Evolutionary conservation across 495 filamentous ascomycete genomes (phyloP).

Genomic region (Elasticomyces elasticus): DNA sequence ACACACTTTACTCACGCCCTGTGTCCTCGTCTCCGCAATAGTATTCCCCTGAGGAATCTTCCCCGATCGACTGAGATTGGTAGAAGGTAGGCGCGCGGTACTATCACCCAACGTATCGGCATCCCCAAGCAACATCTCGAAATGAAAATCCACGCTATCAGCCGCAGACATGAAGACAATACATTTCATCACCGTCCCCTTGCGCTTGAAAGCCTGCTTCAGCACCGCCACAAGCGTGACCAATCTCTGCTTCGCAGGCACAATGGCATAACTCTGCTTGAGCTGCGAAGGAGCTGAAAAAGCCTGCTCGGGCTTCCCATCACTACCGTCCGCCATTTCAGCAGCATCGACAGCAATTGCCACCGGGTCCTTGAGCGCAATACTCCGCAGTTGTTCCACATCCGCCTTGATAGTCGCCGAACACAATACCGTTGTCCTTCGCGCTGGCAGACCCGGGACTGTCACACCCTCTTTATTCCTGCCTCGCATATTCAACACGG

Average conservation of each 20-base stretch:
- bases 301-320: conserved; percentile 39
- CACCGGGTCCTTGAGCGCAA: conserved; percentile 84
- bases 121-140: conserved; percentile 63
- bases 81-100: background rate
- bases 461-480: conserved; percentile 28
- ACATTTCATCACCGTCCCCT: conserved; percentile 82
- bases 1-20: conserved; percentile 19
- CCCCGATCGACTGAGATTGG: conserved; percentile 33
- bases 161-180: conserved; percentile 96
- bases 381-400: conserved; percentile 82
- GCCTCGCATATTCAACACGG: conserved; percentile 55
- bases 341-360: conserved; percentile 64
- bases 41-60: conserved; percentile 18
- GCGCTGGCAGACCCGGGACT: conserved; percentile 50
- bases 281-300: conserved; percentile 90
- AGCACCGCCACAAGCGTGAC: conserved; percentile 76
- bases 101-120: conserved; percentile 11
- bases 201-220: conserved; percentile 74
- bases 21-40: conserved; percentile 23
- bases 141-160: conserved; percentile 94
- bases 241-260: conserved; percentile 78
- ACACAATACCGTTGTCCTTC: conserved; percentile 80
- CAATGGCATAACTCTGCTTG: conserved; percentile 77
- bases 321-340: conserved; percentile 39
- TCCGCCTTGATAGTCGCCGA: conserved; percentile 96